phyloP scores from a whole-genome alignment of 805 yeast genomes.

The Starmerella davenportii region DNA sequence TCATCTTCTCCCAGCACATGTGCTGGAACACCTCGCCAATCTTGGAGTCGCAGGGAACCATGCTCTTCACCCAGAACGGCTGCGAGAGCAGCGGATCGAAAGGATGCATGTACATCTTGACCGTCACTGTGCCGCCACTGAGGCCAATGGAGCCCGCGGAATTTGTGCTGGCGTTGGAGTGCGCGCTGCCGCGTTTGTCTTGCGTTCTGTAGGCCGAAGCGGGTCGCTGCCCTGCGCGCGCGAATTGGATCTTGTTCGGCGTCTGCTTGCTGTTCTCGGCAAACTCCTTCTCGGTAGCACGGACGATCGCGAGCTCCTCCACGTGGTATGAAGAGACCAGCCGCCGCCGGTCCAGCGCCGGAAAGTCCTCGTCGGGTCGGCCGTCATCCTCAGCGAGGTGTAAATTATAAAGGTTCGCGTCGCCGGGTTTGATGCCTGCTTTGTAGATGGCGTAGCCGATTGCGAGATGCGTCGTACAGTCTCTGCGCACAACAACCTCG shows the following conservation, averaged over 20 bases:
- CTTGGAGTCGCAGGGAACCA: conserved; percentile 10
- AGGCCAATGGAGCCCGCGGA: not conserved
- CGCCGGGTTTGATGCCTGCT: conserved; percentile 19
- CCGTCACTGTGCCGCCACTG: not conserved
- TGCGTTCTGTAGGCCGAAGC: not conserved
- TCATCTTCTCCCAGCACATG: conserved; percentile 20
- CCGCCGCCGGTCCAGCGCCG: conserved; percentile 58
- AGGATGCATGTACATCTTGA: conserved; percentile 21
- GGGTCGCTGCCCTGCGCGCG: not conserved
- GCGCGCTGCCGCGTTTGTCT: not conserved
- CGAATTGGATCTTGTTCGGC: conserved; percentile 18
- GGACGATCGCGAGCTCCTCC: conserved; percentile 64
- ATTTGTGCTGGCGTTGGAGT: not conserved
- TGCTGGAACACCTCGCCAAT: conserved; percentile 17
- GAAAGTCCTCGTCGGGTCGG: conserved; percentile 76
- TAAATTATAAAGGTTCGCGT: conserved; percentile 58
- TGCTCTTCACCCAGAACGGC: conserved; percentile 18
- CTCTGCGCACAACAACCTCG: conserved; percentile 22
- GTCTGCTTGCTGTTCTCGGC: conserved; percentile 21
- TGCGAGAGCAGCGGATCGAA: conserved; percentile 20
- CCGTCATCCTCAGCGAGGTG: conserved; percentile 87
- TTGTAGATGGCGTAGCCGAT: conserved; percentile 36
- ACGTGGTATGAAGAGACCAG: conserved; percentile 53
- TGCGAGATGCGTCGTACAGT: conserved; percentile 34
- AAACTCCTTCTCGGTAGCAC: conserved; percentile 28